These are phyloP conservation scores for Neurospora cerealis DNA, from an alignment of 495 filamentous ascomycete genomes.

Conservation along the genomic window DNA sequence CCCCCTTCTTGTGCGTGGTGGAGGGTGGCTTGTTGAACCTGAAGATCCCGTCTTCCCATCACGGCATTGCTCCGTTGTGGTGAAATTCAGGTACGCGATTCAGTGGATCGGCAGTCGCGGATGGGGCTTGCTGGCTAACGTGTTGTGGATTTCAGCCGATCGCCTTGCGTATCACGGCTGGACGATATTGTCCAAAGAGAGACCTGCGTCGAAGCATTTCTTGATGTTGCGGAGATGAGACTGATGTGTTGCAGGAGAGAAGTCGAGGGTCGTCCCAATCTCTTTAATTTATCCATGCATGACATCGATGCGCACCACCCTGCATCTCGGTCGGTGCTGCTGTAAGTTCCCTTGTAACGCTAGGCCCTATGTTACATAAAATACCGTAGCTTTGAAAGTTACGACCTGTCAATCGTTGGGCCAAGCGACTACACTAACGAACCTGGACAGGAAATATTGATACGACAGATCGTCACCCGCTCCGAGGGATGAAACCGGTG, in stretches of 20 bases:
- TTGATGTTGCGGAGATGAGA: not conserved
- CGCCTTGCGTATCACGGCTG: not conserved
- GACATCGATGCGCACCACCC: not conserved
- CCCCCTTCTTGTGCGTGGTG: not conserved
- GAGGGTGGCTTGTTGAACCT: not conserved
- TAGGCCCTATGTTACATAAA: not conserved
- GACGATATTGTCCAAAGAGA: not conserved
- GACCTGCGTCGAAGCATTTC: not conserved
- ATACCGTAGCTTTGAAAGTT: not conserved
- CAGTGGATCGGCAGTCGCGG: not conserved
- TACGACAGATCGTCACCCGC: not conserved
- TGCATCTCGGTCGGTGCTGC: not conserved
- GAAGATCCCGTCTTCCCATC: not conserved
- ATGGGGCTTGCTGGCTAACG: not conserved
- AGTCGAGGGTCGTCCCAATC: not conserved
- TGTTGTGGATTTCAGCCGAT: not conserved
- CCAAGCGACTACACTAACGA: not conserved
- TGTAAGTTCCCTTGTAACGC: not conserved
- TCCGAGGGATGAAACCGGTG: not conserved
- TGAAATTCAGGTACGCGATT: not conserved
- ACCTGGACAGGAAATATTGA: not conserved
- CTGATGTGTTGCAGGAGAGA: not conserved
- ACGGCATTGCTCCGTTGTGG: not conserved
- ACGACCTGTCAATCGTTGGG: not conserved
- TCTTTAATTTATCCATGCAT: not conserved